Evolutionary conservation across 208 protist species (phyloP).

Genomic region (Novymonas esmeraldas): DNA sequence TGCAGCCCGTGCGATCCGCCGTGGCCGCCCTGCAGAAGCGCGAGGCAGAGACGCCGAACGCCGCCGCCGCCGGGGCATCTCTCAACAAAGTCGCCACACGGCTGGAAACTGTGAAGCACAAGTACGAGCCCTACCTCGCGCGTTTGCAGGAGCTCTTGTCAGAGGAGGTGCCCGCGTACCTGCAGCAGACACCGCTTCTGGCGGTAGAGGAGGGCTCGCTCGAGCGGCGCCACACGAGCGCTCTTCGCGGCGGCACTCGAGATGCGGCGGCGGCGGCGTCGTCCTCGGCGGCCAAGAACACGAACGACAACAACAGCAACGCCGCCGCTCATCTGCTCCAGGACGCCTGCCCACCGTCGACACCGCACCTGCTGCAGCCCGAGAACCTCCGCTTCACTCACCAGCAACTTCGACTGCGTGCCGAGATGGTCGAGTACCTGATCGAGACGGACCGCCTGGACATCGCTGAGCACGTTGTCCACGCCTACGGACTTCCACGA

Average conservation of each 20-base stretch:
- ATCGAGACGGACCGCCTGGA: conserved; percentile 61
- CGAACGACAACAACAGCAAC: conserved; percentile 9
- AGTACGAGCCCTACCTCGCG: conserved; percentile 53
- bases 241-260: background rate
- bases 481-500: conserved; percentile 65
- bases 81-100: conserved; percentile 71
- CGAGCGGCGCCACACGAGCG: background rate
- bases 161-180: conserved; percentile 46
- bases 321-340: conserved; percentile 31
- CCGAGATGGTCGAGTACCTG: conserved; percentile 86
- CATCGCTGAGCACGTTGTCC: conserved; percentile 60
- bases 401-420: conserved; percentile 57
- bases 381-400: conserved; percentile 49
- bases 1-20: conserved; percentile 77
- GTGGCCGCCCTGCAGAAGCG: conserved; percentile 67
- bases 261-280: background rate
- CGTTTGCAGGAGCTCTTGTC: conserved; percentile 40
- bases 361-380: conserved; percentile 56
- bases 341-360: conserved; percentile 57
- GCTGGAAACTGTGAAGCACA: conserved; percentile 47
- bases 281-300: conserved; percentile 4
- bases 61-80: conserved; percentile 66
- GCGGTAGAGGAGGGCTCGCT: conserved; percentile 8
- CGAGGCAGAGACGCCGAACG: conserved; percentile 51
- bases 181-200: conserved; percentile 53